Base-by-base conservation (phyloP, 1,284 basidiomycete genomes). In the Ustilago crameri region DNA sequence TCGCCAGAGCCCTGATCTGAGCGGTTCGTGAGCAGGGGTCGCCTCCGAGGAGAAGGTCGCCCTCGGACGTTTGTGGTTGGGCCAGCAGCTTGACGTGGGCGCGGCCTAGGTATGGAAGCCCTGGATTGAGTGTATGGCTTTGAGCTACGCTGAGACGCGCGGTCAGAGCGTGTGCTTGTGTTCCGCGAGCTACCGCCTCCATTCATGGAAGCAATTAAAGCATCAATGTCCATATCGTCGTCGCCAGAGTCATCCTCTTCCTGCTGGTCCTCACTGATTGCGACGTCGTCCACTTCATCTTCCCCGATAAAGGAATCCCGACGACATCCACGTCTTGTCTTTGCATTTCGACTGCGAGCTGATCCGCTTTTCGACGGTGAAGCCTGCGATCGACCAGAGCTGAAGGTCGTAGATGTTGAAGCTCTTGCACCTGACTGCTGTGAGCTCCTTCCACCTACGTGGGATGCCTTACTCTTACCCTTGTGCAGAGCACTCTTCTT, bases 181-280 rank as follows among this genome's bases (percentile, higher is more conserved):
- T 18, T 41, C 35, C 47, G 47, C 30, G 32, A 50, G 9, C 14
- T n/a, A 37, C 46, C 46, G 5, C 46, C 55, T 14, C 53, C 58
- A n/a, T 68, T 62, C 37, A 58, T 68, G 35, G 58, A 52, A 24
- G 51, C 59, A 24, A 62, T 58, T 34, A 68, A 59, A 32, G 62
- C 66, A 43, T 63, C 60, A 47, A 62, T 48, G 27, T 52, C 50
- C n/a, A 55, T 35, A 14, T 46, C 45, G 10, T 56, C 41, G 15
- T 58, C 55, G 30, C 47, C 48, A 15, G 47, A 27, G 5, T 50
- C 22, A 15, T 67, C 54, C 3, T 56, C 53, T 15, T 54, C 54
- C 10, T 58, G 37, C 3, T 53, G 32, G 7, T 42, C 26, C 9
- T 50, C 23, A 23, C 48, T 9, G 30, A 32, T 34, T 3, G 20